These are phyloP conservation scores for Musa itinerans DNA, from an alignment of 176 grass and related monocot genomes.

Conservation along the genomic window DNA sequence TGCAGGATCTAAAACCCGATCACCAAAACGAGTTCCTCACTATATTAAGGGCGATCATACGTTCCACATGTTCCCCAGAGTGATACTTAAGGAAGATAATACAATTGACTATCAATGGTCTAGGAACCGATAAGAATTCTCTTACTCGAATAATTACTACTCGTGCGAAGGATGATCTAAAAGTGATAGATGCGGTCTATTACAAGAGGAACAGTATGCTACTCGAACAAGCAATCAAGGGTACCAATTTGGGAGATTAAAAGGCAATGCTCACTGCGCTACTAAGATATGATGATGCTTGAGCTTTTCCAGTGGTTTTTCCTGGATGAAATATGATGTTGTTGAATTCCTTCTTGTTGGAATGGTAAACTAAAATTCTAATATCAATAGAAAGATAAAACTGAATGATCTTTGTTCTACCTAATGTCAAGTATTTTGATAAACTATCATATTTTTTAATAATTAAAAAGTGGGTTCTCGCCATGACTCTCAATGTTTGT, in stretches of 20 bases:
- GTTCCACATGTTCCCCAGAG: slow-evolving; percentile 64
- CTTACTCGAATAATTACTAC: slow-evolving; percentile 72
- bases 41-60: slow-evolving; percentile 47
- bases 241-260: slow-evolving; percentile 71
- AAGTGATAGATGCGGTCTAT: slow-evolving; percentile 61
- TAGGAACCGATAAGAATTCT: slow-evolving; percentile 68
- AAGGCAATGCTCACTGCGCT: slow-evolving; percentile 63
- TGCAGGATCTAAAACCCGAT: slow-evolving; percentile 65
- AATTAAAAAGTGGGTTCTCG: too few relatives aligned
- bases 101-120: slow-evolving; percentile 40
- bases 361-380: too few relatives aligned
- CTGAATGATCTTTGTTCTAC: too few relatives aligned
- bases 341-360: too few relatives aligned
- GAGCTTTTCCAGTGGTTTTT: background rate
- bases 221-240: slow-evolving; percentile 47
- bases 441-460: too few relatives aligned
- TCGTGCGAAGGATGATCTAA: slow-evolving; percentile 70
- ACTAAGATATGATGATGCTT: slow-evolving; percentile 39
- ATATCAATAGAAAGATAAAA: too few relatives aligned
- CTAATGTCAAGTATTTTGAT: too few relatives aligned
- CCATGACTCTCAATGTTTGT: too few relatives aligned
- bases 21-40: slow-evolving; percentile 70
- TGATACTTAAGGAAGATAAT: slow-evolving; percentile 73
- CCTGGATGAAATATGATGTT: background rate
- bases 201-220: slow-evolving; percentile 77